phyloP scores from a whole-genome alignment of 2,329 filamentous ascomycete species.

The Lojkania enalia region DNA sequence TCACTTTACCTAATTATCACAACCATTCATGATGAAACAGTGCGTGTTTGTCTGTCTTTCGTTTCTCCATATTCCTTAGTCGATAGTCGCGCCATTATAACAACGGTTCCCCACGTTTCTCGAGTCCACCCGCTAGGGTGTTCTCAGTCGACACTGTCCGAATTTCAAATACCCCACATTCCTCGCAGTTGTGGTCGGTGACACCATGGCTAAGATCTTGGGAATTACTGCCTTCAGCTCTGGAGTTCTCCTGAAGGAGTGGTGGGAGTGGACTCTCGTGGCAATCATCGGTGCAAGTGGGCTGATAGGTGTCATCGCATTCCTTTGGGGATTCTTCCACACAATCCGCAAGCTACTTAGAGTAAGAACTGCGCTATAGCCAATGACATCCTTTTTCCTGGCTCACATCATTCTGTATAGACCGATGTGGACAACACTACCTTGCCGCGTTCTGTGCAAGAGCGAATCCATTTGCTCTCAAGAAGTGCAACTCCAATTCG shows the following conservation, averaged over 20 bases:
- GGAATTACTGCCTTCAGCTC: constrained; percentile 35
- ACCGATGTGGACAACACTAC: constrained; percentile 14
- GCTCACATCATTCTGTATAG: constrained; percentile 20
- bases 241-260: constrained; percentile 26
- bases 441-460: constrained; percentile 34
- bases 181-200: constrained; percentile 3
- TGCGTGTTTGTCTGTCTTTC: constrained; percentile 14
- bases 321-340: constrained; percentile 31
- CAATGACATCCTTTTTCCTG: neutral
- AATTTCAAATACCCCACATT: constrained; percentile 5
- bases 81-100: constrained; percentile 15
- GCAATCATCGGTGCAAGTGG: constrained; percentile 37
- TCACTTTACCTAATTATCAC: constrained; percentile 1
- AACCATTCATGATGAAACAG: constrained; percentile 24
- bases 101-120: constrained; percentile 13
- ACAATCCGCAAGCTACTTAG: constrained; percentile 22
- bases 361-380: constrained; percentile 19
- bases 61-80: constrained; percentile 14
- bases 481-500: constrained; percentile 24
- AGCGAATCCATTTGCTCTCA: constrained; percentile 33
- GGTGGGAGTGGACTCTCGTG: constrained; percentile 41
- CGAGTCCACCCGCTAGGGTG: constrained; percentile 8
- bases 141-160: constrained; percentile 8
- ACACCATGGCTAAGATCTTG: constrained; percentile 30
- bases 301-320: constrained; percentile 28